These are phyloP conservation scores for Vitis hybrid DNA, from an alignment of 177 flowering plant species.

Conservation along the genomic window DNA sequence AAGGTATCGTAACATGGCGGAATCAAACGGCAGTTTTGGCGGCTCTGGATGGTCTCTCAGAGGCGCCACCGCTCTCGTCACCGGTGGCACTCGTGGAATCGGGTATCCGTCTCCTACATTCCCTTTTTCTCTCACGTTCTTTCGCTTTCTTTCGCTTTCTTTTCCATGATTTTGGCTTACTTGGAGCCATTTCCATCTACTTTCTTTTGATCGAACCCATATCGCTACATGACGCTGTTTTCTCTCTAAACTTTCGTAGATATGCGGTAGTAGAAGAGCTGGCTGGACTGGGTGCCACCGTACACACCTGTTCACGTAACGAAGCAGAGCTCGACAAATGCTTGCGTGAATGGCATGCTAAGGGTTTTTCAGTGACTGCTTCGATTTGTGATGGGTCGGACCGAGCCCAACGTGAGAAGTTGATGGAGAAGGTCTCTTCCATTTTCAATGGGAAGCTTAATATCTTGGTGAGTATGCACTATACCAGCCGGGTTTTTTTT, in stretches of 20 bases:
- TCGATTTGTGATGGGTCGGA: constrained; percentile 47
- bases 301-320: constrained; percentile 46
- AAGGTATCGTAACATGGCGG: neutral
- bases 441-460: constrained; percentile 38
- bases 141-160: neutral
- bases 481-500: no score
- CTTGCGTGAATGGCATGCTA: constrained; percentile 34
- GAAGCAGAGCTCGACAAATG: constrained; percentile 29
- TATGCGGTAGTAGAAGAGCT: constrained; percentile 47
- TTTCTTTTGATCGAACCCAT: no score
- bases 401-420: constrained; percentile 27
- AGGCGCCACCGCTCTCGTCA: constrained; percentile 25
- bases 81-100: constrained; percentile 28
- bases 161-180: no score
- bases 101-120: constrained; percentile 8
- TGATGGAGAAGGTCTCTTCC: constrained; percentile 32
- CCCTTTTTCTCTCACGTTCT: neutral
- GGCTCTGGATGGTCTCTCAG: constrained; percentile 19
- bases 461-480: constrained; percentile 30
- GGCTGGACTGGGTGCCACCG: constrained; percentile 38
- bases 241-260: constrained; percentile 12
- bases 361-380: constrained; percentile 45
- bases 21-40: neutral
- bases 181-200: no score
- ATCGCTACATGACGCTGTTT: no score